Base-by-base conservation (phyloP, 1,284 basidiomycete species). In the Rhodotorula sp. region DNA sequence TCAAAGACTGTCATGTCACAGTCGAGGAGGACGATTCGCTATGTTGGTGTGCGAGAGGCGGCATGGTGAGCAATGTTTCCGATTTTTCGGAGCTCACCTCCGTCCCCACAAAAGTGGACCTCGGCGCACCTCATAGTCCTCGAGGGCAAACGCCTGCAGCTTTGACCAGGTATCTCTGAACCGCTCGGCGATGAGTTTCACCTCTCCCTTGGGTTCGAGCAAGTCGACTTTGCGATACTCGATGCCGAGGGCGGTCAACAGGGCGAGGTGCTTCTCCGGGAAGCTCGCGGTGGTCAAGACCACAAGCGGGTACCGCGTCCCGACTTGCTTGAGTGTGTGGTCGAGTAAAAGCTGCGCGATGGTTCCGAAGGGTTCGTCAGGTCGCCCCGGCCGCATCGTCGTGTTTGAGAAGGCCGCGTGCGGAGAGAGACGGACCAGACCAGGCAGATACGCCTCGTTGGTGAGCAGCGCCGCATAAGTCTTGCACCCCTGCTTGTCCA, bases 1-100 rank as follows among this genome's bases (percentile, higher is more conserved):
- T 26, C 16, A 45, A 66, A 61, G 45, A 66, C 43, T 7, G 52
- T 56, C 65, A 60, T 66, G 52, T 66, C 65, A 45, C 65, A 66
- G 59, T 66, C 65, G 50, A 66, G 65, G 23, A 66, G 59, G 59
- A 66, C 65, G 43, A 66, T 59, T 1, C 65, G 65, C 65, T 66
- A 47, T 2, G 5, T 1, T 21, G 48, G 38, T 10, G 5, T 5
- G 43, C 28, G 34, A 47, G 3, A 1, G 3, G 14, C 8, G 26
- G 34, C 31, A 12, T 38, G 38, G 47, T 31, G 21, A 38, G 15
- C 21, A 15, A 23, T 5, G 31, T 14, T 7, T 3, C 3, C 64
- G 10, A 12, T 43, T 10, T 38, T 5, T 14, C 14, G 38, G 38
- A 12, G 8, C 12, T 43, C 38, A 43, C 38, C 38, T 43, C 38